Percentiles rank a stretch among this genome's conserved stretches.
Evolutionary conservation across 106 monocot genomes (phyloP).

Genomic region (Agapanthus africanus): DNA sequence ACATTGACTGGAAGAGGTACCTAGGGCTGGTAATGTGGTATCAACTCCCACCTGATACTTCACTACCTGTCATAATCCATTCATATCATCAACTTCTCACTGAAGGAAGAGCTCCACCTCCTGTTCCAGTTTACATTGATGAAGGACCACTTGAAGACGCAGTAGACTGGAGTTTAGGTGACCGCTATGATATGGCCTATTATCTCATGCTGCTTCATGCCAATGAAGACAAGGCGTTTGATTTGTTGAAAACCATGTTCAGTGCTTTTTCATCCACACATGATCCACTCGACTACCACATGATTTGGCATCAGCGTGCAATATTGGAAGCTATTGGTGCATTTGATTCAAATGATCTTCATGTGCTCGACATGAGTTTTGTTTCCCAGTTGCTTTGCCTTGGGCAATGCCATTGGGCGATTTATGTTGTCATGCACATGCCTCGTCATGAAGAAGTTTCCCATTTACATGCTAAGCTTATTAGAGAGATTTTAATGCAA

Average conservation of each 20-base stretch:
- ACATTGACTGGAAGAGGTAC: conserved; percentile 89
- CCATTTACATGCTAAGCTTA: conserved; percentile 51
- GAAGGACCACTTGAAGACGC: conserved; percentile 69
- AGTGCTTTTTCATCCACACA: conserved; percentile 82
- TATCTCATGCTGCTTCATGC: conserved; percentile 99
- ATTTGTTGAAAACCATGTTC: conserved; percentile 71
- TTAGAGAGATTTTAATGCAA: conserved; percentile 74
- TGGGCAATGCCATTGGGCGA: conserved; percentile 90
- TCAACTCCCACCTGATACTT: conserved; percentile 72
- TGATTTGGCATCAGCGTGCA: conserved; percentile 92
- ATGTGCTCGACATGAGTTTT: conserved; percentile 82
- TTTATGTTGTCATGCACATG: conserved; percentile 90
- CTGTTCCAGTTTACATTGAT: conserved; percentile 89
- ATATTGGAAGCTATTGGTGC: conserved; percentile 74
- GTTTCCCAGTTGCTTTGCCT: conserved; percentile 78
- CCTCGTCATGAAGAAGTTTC: conserved; percentile 36
- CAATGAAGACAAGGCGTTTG: conserved; percentile 41
- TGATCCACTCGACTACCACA: conserved; percentile 96
- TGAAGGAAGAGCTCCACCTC: conserved; percentile 81
- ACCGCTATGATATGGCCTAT: conserved; percentile 82
- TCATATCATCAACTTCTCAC: conserved; percentile 73
- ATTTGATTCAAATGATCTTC: conserved; percentile 69
- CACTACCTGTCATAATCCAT: conserved; percentile 52
- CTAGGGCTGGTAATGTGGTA: conserved; percentile 91
- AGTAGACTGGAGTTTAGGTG: conserved; percentile 46